Evolutionary conservation across 805 yeast genomes (phyloP).

Genomic region (Jamesozyma gamospora): DNA sequence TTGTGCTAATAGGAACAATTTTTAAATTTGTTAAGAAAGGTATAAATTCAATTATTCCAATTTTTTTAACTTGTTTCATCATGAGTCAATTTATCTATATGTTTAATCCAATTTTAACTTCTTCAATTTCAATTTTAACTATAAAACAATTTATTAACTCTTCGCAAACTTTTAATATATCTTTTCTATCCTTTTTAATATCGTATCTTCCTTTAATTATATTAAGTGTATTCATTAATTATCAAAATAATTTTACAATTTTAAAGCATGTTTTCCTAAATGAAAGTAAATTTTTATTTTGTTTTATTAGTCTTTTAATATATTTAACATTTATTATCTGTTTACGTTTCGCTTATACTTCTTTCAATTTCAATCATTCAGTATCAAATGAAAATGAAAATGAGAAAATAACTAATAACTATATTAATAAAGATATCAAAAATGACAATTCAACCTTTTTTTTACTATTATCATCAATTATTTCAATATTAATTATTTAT

Average conservation of each 20-base stretch:
- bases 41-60: constrained; percentile 2
- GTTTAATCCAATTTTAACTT: constrained; percentile 11
- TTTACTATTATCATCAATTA: background rate
- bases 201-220: constrained; percentile 1
- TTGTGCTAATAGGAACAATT: constrained; percentile 8
- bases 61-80: constrained; percentile 1
- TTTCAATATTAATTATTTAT: background rate
- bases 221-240: background rate
- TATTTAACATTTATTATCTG: background rate
- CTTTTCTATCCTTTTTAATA: background rate
- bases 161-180: background rate
- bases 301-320: background rate
- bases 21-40: constrained; percentile 1
- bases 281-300: background rate
- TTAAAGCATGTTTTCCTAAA: background rate
- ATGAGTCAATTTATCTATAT: constrained; percentile 5
- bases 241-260: background rate
- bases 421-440: background rate
- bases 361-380: background rate
- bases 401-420: background rate
- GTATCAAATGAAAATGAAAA: background rate
- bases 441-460: background rate
- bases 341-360: constrained; percentile 1
- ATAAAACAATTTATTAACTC: constrained; percentile 3
- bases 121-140: constrained; percentile 11